Base-by-base conservation (phyloP, 306 rosid genomes). In the Lathyrus tuberosus region DNA sequence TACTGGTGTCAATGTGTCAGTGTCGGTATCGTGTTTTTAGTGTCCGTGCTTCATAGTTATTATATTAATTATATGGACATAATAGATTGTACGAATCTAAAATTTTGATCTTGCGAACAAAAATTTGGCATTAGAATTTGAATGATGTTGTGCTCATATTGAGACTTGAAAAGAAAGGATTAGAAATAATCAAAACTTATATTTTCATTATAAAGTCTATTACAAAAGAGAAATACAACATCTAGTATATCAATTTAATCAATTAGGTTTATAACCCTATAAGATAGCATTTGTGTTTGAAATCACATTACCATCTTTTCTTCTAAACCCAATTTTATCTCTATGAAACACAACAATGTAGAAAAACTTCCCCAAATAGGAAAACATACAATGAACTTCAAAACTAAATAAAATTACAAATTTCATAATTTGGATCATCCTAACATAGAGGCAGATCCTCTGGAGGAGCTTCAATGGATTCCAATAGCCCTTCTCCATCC, bases 381-480 rank as follows among this genome's bases (percentile, higher is more conserved):
- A 84, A 38, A 60, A 78, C 70, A 80, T 49, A 49, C 57, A 75
- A 64, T 64, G 18, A 75, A 64, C 80, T 38, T 76, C 48, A 26
- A 62, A 30, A 65, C 72, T 67, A 67, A 20, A 64, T 64, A 64
- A 73, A 57, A 68, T 73, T 58, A 62, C n/a, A 22, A 67, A 41
- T 72, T 56, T 31, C 0, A 73, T 12, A 41, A 58, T 62, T 16
- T 35, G 0, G 18, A 57, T 31, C 43, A 41, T 67, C 71, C 80
- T 87, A 94, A 67, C 98, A 94, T 7, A 81, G 61, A 35, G 96
- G 98, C 3, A 88, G 76, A 71, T 94, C 98, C 71, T 28, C 77
- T 0, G 97, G 98, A n/a, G 98, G 95, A 8, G 87, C 17, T 81
- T 94, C 86, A 33, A 94, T 53, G 37, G 90, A 76, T 57, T 94